These are phyloP conservation scores for Septoria petroselini DNA, from an alignment of 2,329 filamentous ascomycete genomes.

Conservation along the genomic window DNA sequence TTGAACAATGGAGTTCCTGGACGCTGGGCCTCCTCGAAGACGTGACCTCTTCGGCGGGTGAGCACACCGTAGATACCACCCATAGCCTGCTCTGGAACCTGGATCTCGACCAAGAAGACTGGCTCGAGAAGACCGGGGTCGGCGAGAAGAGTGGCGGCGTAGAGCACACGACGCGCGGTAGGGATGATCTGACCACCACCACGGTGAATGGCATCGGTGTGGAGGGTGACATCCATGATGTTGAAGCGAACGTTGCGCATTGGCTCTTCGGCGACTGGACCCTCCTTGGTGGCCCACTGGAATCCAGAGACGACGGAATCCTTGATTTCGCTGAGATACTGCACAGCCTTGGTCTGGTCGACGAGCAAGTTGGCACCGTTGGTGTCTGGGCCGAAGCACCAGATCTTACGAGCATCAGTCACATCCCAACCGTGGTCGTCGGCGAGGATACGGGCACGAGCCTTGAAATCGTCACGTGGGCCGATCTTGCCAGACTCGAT, in stretches of 20 bases:
- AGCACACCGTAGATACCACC: slow-evolving; percentile 99
- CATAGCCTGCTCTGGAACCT: slow-evolving; percentile 98
- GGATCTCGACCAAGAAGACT: slow-evolving; percentile 98
- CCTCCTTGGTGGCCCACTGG: slow-evolving; percentile 98
- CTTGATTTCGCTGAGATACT: slow-evolving; percentile 99
- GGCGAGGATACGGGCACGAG: slow-evolving; percentile 89
- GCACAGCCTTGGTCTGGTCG: slow-evolving; percentile 99
- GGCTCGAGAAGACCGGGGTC: slow-evolving; percentile 91
- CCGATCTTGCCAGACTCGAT: slow-evolving; percentile 91
- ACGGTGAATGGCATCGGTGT: slow-evolving; percentile 99
- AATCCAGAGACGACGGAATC: slow-evolving; percentile 99
- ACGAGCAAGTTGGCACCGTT: slow-evolving; percentile 96
- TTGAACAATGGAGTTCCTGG: slow-evolving; percentile 98
- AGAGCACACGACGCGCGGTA: slow-evolving; percentile 94
- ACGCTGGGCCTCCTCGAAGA: slow-evolving; percentile 97
- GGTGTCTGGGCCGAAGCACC: slow-evolving; percentile 98
- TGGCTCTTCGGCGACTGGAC: slow-evolving; percentile 95
- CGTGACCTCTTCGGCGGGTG: slow-evolving; percentile 95
- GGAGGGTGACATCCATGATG: slow-evolving; percentile 98
- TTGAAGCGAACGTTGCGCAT: slow-evolving; percentile 98
- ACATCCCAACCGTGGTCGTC: slow-evolving; percentile 99
- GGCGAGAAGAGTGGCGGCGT: slow-evolving; percentile 86
- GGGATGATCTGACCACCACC: slow-evolving; percentile 99
- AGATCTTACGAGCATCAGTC: slow-evolving; percentile 99
- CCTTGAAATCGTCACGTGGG: slow-evolving; percentile 98